Conservation (phyloP, 306 rosid species). For the Phaseolus lunatus region DNA sequence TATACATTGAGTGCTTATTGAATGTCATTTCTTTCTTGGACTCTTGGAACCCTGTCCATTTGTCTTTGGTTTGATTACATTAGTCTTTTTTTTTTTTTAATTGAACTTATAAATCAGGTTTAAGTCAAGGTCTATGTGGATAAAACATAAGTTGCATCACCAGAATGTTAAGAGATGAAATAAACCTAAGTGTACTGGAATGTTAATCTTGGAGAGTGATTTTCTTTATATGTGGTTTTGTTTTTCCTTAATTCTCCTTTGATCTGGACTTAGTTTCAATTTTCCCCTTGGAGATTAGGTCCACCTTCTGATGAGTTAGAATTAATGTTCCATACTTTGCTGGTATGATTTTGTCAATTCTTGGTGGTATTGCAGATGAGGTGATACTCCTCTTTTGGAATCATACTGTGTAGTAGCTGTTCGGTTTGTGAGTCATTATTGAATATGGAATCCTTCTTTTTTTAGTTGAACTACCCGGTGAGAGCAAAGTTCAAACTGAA, state of each 20-base stretch:
- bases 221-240: background rate
- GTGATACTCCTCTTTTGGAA: background rate
- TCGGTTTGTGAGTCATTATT: background rate
- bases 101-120: background rate
- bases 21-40: background rate
- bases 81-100: background rate
- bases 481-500: no score
- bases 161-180: background rate
- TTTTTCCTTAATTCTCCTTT: constrained; percentile 2
- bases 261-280: background rate
- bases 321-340: background rate
- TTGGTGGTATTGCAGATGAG: background rate
- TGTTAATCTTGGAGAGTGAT: background rate
- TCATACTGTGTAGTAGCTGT: background rate
- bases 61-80: background rate
- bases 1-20: no score
- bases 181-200: background rate
- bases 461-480: no score
- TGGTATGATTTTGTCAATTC: background rate
- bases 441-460: background rate
- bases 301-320: background rate
- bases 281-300: background rate
- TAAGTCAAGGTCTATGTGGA: background rate
- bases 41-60: background rate
- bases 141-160: background rate